phyloP scores from a whole-genome alignment of 176 grass and related monocot species.

The Cocos nucifera region DNA sequence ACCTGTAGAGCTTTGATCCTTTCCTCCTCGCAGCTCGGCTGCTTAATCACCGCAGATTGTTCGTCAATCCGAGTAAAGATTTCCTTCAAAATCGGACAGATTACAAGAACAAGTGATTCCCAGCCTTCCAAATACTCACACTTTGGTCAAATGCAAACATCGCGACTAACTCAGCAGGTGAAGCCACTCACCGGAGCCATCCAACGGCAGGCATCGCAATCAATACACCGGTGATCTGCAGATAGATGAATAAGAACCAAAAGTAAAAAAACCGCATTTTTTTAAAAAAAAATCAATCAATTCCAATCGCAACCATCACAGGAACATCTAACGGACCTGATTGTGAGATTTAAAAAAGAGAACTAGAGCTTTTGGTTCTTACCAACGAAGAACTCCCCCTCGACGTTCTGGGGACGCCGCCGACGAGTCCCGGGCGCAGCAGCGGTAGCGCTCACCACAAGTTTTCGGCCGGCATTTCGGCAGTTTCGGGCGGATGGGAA shows the following conservation, averaged over 20 bases:
- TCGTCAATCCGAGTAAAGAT: constrained; percentile 55
- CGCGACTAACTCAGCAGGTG: neutral
- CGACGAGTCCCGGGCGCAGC: neutral
- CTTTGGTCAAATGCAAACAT: too few species aligned
- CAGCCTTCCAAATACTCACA: too few species aligned
- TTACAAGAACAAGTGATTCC: neutral
- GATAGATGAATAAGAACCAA: neutral
- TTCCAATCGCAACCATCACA: neutral
- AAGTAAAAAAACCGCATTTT: neutral
- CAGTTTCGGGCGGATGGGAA: too few species aligned
- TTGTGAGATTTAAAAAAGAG: too few species aligned
- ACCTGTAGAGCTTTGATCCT: constrained; percentile 72
- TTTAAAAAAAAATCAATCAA: neutral
- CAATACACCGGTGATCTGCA: constrained; percentile 75
- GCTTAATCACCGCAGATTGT: constrained; percentile 47
- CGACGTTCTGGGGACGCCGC: constrained; percentile 16
- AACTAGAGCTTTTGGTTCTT: too few species aligned
- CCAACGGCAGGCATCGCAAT: constrained; percentile 91
- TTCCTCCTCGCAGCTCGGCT: constrained; percentile 43
- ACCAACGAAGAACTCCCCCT: constrained; percentile 21
- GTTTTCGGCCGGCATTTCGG: neutral
- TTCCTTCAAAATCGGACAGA: constrained; percentile 31
- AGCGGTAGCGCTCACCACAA: neutral
- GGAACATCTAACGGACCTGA: too few species aligned
- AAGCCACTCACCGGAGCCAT: constrained; percentile 51